These are phyloP conservation scores for Aphanomyces invadans DNA, from an alignment of 352 stramenopile species.

Conservation along the genomic window DNA sequence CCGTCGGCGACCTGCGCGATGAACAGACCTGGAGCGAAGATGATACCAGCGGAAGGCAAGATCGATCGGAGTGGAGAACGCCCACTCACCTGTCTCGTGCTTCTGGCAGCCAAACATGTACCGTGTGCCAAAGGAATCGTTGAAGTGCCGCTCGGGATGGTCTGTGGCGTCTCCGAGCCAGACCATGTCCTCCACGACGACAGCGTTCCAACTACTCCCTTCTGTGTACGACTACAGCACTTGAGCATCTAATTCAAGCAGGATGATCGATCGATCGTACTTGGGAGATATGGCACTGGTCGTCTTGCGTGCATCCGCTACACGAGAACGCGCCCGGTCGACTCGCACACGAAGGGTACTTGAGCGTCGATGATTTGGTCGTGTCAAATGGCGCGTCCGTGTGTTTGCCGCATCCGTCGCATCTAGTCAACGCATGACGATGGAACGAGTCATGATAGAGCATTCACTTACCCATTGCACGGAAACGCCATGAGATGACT, in stretches of 20 bases:
- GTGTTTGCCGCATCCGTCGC: slow-evolving; percentile 57
- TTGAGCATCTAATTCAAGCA: background rate
- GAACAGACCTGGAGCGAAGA: slow-evolving; percentile 43
- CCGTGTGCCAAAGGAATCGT: slow-evolving; percentile 55
- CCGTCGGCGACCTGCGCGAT: slow-evolving; percentile 82
- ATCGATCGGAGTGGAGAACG: too few relatives aligned
- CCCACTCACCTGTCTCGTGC: slow-evolving; percentile 56
- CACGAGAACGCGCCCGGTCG: slow-evolving; percentile 45
- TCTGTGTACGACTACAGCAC: slow-evolving; percentile 66
- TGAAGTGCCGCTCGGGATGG: slow-evolving; percentile 28
- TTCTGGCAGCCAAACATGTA: slow-evolving; percentile 79
- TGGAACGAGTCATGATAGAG: background rate
- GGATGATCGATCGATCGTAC: slow-evolving; percentile 17
- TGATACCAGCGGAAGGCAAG: too few relatives aligned
- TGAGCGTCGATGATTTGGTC: slow-evolving; percentile 55
- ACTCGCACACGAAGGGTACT: slow-evolving; percentile 49
- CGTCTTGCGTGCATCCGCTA: slow-evolving; percentile 34
- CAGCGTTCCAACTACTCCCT: slow-evolving; percentile 75
- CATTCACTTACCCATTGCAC: slow-evolving; percentile 5
- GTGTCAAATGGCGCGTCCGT: slow-evolving; percentile 61
- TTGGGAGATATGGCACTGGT: slow-evolving; percentile 59
- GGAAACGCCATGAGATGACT: slow-evolving; percentile 25
- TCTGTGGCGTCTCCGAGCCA: slow-evolving; percentile 52
- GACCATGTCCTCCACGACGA: slow-evolving; percentile 72
- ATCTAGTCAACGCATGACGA: slow-evolving; percentile 27